Evolutionary conservation across 768 basidiomycete species (phyloP), one percentile per base, ranked within the genome.

Genomic region (Pulveroboletus sp.): DNA sequence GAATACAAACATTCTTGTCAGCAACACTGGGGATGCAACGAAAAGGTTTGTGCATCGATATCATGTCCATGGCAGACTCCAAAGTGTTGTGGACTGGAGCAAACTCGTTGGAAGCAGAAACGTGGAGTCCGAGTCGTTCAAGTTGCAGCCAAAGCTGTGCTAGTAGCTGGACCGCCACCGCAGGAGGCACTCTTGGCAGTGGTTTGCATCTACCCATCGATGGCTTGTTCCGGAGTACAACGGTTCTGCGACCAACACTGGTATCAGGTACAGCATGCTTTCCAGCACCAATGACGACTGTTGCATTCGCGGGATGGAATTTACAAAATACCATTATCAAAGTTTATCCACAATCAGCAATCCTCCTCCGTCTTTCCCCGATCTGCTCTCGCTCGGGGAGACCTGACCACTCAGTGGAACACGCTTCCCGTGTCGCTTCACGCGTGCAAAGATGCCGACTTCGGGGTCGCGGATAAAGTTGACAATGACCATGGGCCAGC

Each of bases 401-500:
- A 40, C 45, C 23, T 62, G 41, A 10, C 56, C 59, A 34, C 56
- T 64, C 16, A 56, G 45, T 2, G 54, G 50, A 36, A 13, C 34
- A 24, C 55, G 67, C 66, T 75, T 82, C 61, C 47, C 70, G 53
- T 82, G 50, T 62, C 94, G 73, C 69, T 97, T 97, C 8, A 85
- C 90, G 8, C 94, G 76, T 12, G 90, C 85, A 66, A 87, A 95
- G 55, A 97, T 82, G 3, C 94, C 94, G 24, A 94, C 90, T 52
- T 88, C 84, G 13, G 78, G 76, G 58, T 97, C 93, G 23, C 91
- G 82, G 47, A 99, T 97, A 65, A 99, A 99, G 69, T 92, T 92
- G 47, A 89, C 75, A 3, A 87, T 92, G 31, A 98, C 87, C 84
- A 94, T 93, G 3, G 92, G 85, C 97, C 97, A 99, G 5, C 85